A percentile compares a stretch with the other conserved stretches of the same genome.
Conservation (phyloP, 257 asterid genomes). For the Plantago ovata region DNA sequence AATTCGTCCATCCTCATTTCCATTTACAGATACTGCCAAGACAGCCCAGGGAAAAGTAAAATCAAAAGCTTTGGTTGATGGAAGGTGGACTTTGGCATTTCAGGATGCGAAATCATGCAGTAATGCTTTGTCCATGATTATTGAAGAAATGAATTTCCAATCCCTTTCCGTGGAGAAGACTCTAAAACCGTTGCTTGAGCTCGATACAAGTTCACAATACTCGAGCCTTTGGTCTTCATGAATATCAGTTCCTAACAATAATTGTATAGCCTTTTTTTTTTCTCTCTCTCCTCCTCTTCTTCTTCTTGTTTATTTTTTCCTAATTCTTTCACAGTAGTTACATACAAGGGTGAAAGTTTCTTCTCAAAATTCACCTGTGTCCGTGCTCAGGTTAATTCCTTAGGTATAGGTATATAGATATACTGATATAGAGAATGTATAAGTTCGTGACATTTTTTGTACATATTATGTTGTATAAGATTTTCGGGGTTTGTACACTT, state of each 20-base stretch:
- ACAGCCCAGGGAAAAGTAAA: constrained; percentile 50
- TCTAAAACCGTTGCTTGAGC: constrained; percentile 56
- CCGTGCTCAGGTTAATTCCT: constrained; percentile 25
- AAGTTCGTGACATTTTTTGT: constrained; percentile 47
- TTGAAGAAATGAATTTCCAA: constrained; percentile 60
- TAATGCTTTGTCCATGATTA: constrained; percentile 62
- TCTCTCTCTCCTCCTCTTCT: constrained; percentile 8
- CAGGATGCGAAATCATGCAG: constrained; percentile 74
- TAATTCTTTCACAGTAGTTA: not conserved
- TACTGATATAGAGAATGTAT: constrained; percentile 31
- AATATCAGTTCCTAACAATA: constrained; percentile 30
- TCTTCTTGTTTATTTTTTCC: too few species aligned
- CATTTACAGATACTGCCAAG: constrained; percentile 45
- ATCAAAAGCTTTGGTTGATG: constrained; percentile 73
- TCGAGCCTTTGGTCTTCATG: constrained; percentile 25
- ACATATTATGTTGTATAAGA: constrained; percentile 21
- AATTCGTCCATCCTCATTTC: constrained; percentile 76
- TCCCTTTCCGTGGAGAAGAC: constrained; percentile 55
- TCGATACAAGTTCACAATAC: constrained; percentile 30
- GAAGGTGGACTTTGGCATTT: constrained; percentile 96
- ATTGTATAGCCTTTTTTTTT: constrained; percentile 15
- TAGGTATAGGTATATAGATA: constrained; percentile 43
- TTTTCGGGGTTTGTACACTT: too few species aligned
- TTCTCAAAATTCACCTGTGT: constrained; percentile 34
- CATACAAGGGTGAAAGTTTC: constrained; percentile 32